Evolutionary conservation across 176 grass and related monocot species (phyloP).

Genomic region (Carex kokanica): DNA sequence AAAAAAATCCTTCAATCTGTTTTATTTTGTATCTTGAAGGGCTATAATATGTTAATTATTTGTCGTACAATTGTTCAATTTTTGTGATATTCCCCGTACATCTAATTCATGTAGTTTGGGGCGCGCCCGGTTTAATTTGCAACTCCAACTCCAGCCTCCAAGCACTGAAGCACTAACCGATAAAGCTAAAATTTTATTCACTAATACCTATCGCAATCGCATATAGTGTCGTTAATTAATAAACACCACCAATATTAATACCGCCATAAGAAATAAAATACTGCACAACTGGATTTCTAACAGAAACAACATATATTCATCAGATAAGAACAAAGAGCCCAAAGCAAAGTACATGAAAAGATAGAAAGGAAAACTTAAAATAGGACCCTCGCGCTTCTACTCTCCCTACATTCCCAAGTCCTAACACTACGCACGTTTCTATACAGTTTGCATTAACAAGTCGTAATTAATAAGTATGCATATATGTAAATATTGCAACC

Average conservation of each 20-base stretch:
- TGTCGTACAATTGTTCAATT: no score
- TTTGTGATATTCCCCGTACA: no score
- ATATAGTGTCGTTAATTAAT: no score
- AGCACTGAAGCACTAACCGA: no score
- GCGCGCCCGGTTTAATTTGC: no score
- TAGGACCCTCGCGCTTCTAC: background rate
- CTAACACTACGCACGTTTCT: background rate
- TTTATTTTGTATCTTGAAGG: no score
- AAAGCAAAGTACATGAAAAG: background rate
- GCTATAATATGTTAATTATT: no score
- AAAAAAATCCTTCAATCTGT: no score
- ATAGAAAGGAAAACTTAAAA: background rate
- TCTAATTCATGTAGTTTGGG: no score
- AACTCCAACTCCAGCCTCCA: no score
- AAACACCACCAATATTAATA: no score
- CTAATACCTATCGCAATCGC: no score
- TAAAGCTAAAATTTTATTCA: background rate
- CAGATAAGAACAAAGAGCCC: background rate
- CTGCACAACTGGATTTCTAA: background rate
- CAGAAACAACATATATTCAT: background rate
- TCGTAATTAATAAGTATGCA: background rate
- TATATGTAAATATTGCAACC: background rate
- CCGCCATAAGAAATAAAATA: background rate
- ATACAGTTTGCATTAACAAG: constrained; percentile 11
- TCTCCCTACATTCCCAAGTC: background rate